phyloP scores from a whole-genome alignment of 148 eudicot species.

The Rhododendron simsii region DNA sequence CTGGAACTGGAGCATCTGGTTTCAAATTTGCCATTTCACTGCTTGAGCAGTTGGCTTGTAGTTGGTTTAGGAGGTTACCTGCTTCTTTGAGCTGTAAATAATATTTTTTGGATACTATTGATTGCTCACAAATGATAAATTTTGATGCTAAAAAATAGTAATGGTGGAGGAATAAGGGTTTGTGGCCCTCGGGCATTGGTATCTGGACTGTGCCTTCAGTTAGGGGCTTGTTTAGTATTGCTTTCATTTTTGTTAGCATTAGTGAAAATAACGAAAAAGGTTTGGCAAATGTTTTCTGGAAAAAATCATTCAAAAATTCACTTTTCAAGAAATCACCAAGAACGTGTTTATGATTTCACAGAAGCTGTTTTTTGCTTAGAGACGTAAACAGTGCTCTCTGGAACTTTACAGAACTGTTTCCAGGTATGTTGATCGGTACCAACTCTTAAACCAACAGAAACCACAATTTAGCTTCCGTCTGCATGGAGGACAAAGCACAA shows the following conservation, averaged over 20 bases:
- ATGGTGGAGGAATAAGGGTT: background rate
- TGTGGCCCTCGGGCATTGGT: background rate
- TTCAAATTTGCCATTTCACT: background rate
- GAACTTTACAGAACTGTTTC: background rate
- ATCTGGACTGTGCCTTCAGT: background rate
- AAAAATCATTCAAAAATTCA: background rate
- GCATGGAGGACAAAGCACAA: background rate
- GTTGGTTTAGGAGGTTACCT: background rate
- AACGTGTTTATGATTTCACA: background rate
- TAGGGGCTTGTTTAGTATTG: background rate
- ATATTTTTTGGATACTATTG: background rate
- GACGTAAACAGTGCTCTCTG: background rate
- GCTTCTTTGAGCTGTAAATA: background rate
- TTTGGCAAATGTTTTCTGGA: background rate
- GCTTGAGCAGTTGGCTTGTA: background rate
- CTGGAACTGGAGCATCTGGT: background rate
- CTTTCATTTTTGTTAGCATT: background rate
- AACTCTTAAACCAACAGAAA: background rate
- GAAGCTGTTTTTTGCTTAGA: background rate
- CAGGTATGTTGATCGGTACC: background rate
- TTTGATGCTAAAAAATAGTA: background rate
- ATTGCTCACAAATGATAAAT: background rate
- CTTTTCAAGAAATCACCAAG: background rate
- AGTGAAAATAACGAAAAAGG: background rate
- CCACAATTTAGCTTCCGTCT: background rate